Evolutionary conservation across 768 basidiomycete genomes (phyloP).

Genomic region (Lyophyllum decastes): DNA sequence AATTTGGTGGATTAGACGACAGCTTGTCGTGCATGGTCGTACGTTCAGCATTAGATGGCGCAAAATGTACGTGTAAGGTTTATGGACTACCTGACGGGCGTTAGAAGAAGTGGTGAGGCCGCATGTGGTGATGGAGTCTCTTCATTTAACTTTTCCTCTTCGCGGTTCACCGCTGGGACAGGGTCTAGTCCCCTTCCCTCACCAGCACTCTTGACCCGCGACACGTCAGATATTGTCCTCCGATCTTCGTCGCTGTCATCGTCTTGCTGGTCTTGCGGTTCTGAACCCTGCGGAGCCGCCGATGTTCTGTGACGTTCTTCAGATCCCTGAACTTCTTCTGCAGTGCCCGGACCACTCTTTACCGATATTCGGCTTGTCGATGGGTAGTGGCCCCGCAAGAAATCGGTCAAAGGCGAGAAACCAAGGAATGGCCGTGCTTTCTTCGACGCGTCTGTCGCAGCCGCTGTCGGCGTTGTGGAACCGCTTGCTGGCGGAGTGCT

Average conservation of each 20-base stretch:
- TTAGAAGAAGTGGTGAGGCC: conserved; percentile 1
- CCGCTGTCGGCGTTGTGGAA: conserved; percentile 54
- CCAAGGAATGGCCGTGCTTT: conserved; percentile 53
- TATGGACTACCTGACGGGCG: conserved; percentile 5
- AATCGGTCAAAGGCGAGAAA: conserved; percentile 63
- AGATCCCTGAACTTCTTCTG: conserved; percentile 16
- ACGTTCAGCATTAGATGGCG: neutral
- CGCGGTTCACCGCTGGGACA: neutral
- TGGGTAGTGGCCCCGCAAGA: conserved; percentile 63
- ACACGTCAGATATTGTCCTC: conserved; percentile 35
- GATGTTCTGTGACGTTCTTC: conserved; percentile 12
- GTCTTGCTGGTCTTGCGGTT: conserved; percentile 15
- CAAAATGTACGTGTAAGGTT: neutral
- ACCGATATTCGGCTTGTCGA: conserved; percentile 36
- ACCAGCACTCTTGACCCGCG: neutral
- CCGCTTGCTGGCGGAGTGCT: conserved; percentile 54
- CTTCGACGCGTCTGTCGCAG: conserved; percentile 37
- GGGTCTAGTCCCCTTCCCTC: conserved; percentile 4
- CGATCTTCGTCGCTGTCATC: conserved; percentile 38
- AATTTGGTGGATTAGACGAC: no score
- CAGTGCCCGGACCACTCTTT: conserved; percentile 12
- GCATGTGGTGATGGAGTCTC: conserved; percentile 5
- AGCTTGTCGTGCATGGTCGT: neutral
- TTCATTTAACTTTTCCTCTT: conserved; percentile 12
- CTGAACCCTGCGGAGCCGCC: conserved; percentile 9